A percentile compares a stretch with the other conserved stretches of the same genome.
Conservation (phyloP, 257 asterid species). For the Lantana camara region DNA sequence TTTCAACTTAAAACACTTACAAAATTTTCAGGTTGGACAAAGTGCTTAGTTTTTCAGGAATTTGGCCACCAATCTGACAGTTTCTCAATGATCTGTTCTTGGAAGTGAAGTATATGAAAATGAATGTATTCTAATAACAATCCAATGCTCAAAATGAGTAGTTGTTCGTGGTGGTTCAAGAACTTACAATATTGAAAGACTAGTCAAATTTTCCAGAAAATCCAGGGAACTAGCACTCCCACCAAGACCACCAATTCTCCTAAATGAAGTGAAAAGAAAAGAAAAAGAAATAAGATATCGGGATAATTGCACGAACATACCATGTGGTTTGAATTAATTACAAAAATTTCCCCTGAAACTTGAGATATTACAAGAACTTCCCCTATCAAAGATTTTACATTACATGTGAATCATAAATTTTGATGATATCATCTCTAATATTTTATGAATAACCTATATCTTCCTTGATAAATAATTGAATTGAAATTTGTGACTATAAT, state of each 20-base stretch:
- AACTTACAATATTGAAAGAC: constrained; percentile 61
- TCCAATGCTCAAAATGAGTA: constrained; percentile 6
- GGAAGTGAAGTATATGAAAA: constrained; percentile 14
- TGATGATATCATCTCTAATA: too few species aligned
- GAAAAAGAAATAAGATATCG: constrained; percentile 5
- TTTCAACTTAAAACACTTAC: constrained; percentile 33
- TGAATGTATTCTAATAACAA: not conserved
- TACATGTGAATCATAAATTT: too few species aligned
- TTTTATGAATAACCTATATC: too few species aligned
- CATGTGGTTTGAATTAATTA: too few species aligned
- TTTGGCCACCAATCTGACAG: constrained; percentile 51
- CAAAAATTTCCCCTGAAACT: too few species aligned
- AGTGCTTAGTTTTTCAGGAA: constrained; percentile 50
- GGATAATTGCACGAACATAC: too few species aligned
- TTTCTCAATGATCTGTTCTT: constrained; percentile 58
- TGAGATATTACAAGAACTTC: too few species aligned
- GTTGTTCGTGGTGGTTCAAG: constrained; percentile 14
- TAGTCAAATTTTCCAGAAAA: constrained; percentile 50
- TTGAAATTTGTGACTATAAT: too few species aligned
- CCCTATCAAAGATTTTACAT: too few species aligned
- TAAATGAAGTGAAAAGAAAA: constrained; percentile 13
- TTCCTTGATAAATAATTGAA: too few species aligned
- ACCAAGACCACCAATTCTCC: constrained; percentile 65
- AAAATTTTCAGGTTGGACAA: constrained; percentile 43
- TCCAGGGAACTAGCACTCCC: constrained; percentile 46